Evolutionary conservation across 148 eudicot species (phyloP), one percentile per base, ranked within the genome.

Genomic region (Heliamphora exappendiculata): DNA sequence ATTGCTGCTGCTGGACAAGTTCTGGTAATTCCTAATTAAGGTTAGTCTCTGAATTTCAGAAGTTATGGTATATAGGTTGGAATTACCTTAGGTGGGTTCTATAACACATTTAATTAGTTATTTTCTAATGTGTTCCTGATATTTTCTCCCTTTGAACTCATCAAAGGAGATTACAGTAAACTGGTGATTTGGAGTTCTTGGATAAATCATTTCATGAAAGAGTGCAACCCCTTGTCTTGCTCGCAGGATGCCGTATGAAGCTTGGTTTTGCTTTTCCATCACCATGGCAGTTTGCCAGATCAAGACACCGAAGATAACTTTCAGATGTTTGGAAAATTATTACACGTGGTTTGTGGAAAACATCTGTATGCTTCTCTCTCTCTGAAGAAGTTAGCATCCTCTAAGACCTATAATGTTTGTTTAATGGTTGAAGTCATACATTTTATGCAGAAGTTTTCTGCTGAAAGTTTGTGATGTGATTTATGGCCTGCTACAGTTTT

Each of bases 161-260:
- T 59, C 73, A 47, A 37, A 73, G 68, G 75, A 78, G 75, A 44
- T 77, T 29, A 33, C 37, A 26, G 44, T 70, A 41, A 53, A 39
- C 41, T 53, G 55, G 72, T 42, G 31, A 73, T 60, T 36, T 55
- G 31, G 42, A 55, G 78, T 55, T 42, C 31, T 41, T 65, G 51
- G 54, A 24, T 26, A 44, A 42, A 62, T 63, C 49, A 39, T 44
- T 45, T 47, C 26, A 36, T 28, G 22, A 70, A 31, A 63, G 70
- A 66, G 58, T 36, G 62, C 39, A 45, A 19, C 79, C 34, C 58
- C 66, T 16, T 55, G 55, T 12, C 4, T 34, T 68, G 80, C 39
- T 78, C 58, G 28, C 22, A 11, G 77, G 67, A 44, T 42, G n/a
- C 51, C 60, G 60, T 60, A 77, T 33, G 66, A 78, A 47, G 80